A percentile compares a stretch with the other conserved stretches of the same genome.
Conservation (phyloP, 116 monocot genomes). For the Trichopus zeylanicus region DNA sequence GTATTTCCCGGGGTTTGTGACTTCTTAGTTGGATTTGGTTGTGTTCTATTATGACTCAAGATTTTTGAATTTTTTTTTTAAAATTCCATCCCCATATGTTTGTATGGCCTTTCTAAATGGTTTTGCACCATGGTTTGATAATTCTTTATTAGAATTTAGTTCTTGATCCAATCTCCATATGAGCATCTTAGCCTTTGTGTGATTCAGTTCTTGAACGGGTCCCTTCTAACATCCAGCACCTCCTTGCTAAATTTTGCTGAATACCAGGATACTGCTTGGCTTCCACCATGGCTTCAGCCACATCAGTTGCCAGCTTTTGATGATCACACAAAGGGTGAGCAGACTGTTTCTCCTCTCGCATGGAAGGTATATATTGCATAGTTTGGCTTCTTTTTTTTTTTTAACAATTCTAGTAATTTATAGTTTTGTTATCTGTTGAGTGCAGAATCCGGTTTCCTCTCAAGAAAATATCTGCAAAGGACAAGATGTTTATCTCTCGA, state of each 20-base stretch:
- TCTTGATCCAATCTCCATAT: too few relatives aligned
- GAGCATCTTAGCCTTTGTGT: too few relatives aligned
- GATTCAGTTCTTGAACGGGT: neutral
- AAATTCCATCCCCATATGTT: too few relatives aligned
- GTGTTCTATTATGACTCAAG: too few relatives aligned
- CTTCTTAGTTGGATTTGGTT: too few relatives aligned
- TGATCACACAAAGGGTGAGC: neutral
- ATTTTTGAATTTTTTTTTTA: too few relatives aligned
- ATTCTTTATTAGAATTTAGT: too few relatives aligned
- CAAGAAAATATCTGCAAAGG: slow-evolving; percentile 10
- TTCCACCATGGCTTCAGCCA: slow-evolving; percentile 53
- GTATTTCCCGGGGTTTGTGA: too few relatives aligned
- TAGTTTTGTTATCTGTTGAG: neutral
- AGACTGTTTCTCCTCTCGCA: slow-evolving; percentile 4
- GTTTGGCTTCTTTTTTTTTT: neutral
- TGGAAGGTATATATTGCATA: slow-evolving; percentile 14
- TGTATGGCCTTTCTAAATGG: too few relatives aligned
- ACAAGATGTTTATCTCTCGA: slow-evolving; percentile 8
- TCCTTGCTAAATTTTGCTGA: neutral
- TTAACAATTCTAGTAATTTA: neutral
- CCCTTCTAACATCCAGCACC: neutral
- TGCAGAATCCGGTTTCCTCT: slow-evolving; percentile 19
- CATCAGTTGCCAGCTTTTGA: slow-evolving; percentile 9
- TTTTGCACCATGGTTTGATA: too few relatives aligned
- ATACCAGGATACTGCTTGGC: slow-evolving; percentile 29